Base-by-base conservation (phyloP, 371 early-diverging fungal species). In the Phascolomyces articulosus region DNA sequence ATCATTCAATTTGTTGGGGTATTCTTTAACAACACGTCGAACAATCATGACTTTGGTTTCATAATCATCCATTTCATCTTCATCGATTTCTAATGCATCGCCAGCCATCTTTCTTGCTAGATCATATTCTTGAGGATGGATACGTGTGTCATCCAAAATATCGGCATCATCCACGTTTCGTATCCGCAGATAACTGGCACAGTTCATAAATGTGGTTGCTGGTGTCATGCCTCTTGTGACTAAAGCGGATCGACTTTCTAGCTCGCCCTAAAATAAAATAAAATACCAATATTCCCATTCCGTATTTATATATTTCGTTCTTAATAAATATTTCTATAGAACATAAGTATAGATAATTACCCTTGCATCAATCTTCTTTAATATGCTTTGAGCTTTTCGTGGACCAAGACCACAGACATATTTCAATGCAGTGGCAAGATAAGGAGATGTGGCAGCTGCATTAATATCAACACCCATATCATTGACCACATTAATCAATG, bases 31-130 rank as follows among this genome's bases (percentile, higher is more conserved):
- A 40, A 96, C 74, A 68, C 96, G 94, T 9, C 86, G 80, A 9
- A 97, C 95, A 29, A 73, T 73, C 28, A 72, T 70, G 18, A 66
- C 74, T 65, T 74, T 78, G 26, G 73, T 80, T 67, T 83, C 91
- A 31, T 85, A 88, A 40, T 91, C 92, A 10, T 93, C 92, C 67
- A 86, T 86, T 21, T 85, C 89, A 40, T 87, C 89, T 53, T 94
- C 96, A 57, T 97, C 98, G 55, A 95, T 86, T 66, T 98, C 98
- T 40, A 97, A 78, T 0, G 98, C 98, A 73, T 97, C 98, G 10
- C 94, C 92, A 4, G 96, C 98, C 96, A 98, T 97, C 74, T 99
- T 96, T 29, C 98, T 87, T 1, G 98, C 98, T 40, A 96, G 77
- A 24, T 91, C 91, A 67, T 99, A 99, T 73, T 98, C 94, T 73